Evolutionary conservation across 1,284 basidiomycete genomes (phyloP), one percentile per base, ranked within the genome.

Genomic region (Ceratobasidium sp.): DNA sequence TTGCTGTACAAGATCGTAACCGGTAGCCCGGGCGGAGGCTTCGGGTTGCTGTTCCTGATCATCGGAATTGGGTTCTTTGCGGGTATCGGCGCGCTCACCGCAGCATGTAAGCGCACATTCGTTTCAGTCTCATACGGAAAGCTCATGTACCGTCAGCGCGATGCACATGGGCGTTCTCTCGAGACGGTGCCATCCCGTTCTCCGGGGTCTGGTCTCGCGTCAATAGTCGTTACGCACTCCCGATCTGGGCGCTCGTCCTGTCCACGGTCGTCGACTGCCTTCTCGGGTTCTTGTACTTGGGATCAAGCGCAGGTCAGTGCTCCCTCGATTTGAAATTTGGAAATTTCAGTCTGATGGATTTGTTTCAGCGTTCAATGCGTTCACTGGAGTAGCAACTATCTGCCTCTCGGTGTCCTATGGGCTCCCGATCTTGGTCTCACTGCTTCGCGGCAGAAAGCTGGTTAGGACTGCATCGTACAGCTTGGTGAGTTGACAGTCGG

Each of bases 1-100:
- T 72, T 80, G 13, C 74, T 81, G 17, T 82, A 82, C 77, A 79
- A 79, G 69, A 75, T 74, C 0, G 81, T 80, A 17, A 81, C 79
- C 0, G 79, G 81, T 8, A 76, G 75, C 29, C 69, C 78, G 0
- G 79, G 77, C 2, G 81, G 80, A 2, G 82, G 78, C 2, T 77
- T 82, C 34, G 80, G 81, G 4, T 71, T 83, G 10, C 75, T 82
- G 1, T 80, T 81, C 71, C 75, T 82, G 42, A 80, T 83, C 70
- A 77, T 82, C 47, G 80, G 80, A 25, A 79, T 82, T 68, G 80
- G 79, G 74, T 72, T 79, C 34, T 82, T 82, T 70, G 80, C 81
- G 2, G 76, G 78, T 4, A 77, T 82, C 52, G 81, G 81, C 2
- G 78, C 79, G 7, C 74, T 82, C 15, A 82, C 81, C 22, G 81